Base-by-base conservation (phyloP, 2,329 filamentous ascomycete genomes). In the Metarhizium humberi region DNA sequence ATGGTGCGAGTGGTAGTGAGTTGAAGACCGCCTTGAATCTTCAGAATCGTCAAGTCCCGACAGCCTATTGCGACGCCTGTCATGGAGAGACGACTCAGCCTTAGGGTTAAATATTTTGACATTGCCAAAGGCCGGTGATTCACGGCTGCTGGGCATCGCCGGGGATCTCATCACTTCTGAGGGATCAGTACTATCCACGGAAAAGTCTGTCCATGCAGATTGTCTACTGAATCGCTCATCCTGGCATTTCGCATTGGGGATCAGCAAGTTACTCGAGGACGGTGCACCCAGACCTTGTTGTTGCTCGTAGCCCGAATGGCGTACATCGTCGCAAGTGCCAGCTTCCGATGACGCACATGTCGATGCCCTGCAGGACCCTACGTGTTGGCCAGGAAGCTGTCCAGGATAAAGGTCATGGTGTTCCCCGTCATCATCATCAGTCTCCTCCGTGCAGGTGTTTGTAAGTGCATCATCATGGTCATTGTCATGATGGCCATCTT, bases 161-260 rank as follows among this genome's bases (percentile, higher is more conserved):
- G 68, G 63, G 7, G 69, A 69, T 50, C 60, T 63, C 16, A 61
- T 59, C 10, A 53, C 58, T 45, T 69, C 67, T 13, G 69, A 68
- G n/a, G 59, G 60, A 57, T 79, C 77, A 20, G 71, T 73, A 56
- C 78, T 82, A 16, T 79, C 78, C 10, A 83, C 69, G 0, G 80
- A 81, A 57, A 79, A 77, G 62, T 84, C 80, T 30, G 81, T 84
- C 81, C 81, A 84, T n/a, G 74, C 71, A 2, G 80, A 82, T 54
- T 78, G 75, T 51, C 81, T 78, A 58, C 80, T 84, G 20, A 70
- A 67, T 42, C 80, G 73, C 56, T 81, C 65, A 72, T 57, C 70
- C 67, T 46, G 74, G 67, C 52, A 73, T 64, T 51, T 73, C 62
- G 60, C 73, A 65, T 51, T 73, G 13, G 79, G 80, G 14, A 81